Base-by-base conservation (phyloP, 2,329 filamentous ascomycete genomes). In the Ustulina deusta region DNA sequence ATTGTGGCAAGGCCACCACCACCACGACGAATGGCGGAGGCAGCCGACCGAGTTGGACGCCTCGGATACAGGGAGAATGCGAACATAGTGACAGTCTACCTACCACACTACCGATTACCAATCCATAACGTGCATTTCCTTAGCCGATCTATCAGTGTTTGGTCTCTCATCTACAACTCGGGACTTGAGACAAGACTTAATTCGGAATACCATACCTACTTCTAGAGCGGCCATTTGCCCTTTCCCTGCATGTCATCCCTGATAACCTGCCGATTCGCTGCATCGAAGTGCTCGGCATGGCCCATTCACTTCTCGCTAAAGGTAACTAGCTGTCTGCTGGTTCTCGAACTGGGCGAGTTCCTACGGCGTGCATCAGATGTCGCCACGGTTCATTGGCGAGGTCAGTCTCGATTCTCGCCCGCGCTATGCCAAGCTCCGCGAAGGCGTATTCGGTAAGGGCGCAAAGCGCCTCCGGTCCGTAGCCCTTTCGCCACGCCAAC, bases 41-140 rank as follows among this genome's bases (percentile, higher is more conserved):
- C 36, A 59, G 48, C 46, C 55, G 32, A 57, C 27, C 34, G 63
- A 66, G 44, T 32, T 66, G 4, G 63, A 62, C 22, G 58, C 51
- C 6, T 34, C 56, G 10, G 48, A 42, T 32, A 36, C 38, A 7
- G 27, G 56, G 36, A 58, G 40, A 32, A 22, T 22, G 4, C 60
- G 3, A 27, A 52, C 44, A 55, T 20, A 20, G 2, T 34, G 4
- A 2, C 20, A 51, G 48, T n/a, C 9, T 9, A 7, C 42, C 22
- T 6, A 20, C 2, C 1, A 44, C n/a, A 36, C 2, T 38, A 17
- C 13, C 29, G 3, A 25, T 56, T 56, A 22, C 7, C 4, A 17
- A 4, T 44, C 7, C 7, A 49, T 10, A 44, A 44, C 25, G 4
- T 11, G 59, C 17, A 1, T 29, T 61, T 44, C 29, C 17, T n/a